Evolutionary conservation across 345 rosid genomes (phyloP), one percentile per base, ranked within the genome.

Genomic region (Aurinia saxatilis): DNA sequence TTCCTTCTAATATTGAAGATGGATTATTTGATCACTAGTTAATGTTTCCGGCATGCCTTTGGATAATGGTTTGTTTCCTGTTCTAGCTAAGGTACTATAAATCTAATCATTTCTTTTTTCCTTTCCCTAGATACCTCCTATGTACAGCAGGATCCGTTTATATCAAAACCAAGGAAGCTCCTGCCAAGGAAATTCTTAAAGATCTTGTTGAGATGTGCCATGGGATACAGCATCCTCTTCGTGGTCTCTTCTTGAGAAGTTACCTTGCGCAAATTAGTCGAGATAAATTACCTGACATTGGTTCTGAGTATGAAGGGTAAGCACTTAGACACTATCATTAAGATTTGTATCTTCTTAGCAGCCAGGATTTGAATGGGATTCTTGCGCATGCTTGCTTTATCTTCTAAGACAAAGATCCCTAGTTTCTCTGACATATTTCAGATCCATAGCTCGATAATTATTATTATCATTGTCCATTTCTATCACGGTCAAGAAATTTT

Each of bases 161-260:
- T 60, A 90, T 93, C 45, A 90, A 81, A 77, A 85, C 99, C 46
- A 87, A 93, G 80, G 99, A 93, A 81, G 96, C 97, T 62, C 99
- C 99, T 45, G 89, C 97, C 8, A 93, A 84, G 77, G 99, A 93
- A 74, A 84, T 93, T 51, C 96, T 93, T 42, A 93, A 90, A 75
- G 99, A 93, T 82, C 95, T 93, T 29, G 99, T 93, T 50, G 99
- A 93, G 75, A 93, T 93, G 99, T 93, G 99, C 46, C 99, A 95
- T 50, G 99, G 99, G 46, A 86, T 93, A 80, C 99, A 93, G 80
- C 79, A 93, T 84, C 99, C 99, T 62, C 75, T 93, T 27, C 96
- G 97, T 38, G 99, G 99, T 71, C 97, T 93, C 48, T 93, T 93
- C 73, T 78, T 93, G 54, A 85, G 99, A 82, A 93, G 99, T 79